Conservation (phyloP, 176 grass and related monocot species). For the Triticum timopheevii region DNA sequence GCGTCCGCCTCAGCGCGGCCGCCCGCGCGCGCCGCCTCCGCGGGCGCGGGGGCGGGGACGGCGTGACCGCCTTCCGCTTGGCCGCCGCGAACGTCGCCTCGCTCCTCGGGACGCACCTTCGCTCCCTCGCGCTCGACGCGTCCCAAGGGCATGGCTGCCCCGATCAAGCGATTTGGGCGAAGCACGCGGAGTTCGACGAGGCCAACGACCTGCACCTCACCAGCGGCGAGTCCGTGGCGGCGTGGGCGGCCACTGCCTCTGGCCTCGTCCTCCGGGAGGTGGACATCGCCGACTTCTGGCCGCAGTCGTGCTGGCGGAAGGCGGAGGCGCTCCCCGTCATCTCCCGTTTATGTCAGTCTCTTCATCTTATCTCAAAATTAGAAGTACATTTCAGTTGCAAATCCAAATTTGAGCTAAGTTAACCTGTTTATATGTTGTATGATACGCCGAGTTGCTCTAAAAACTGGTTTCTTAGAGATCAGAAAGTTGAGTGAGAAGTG, state of each 20-base stretch:
- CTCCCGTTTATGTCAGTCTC: slow-evolving; percentile 54
- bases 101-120: slow-evolving; percentile 37
- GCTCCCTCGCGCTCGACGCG: slow-evolving; percentile 48
- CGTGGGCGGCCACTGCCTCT: slow-evolving; percentile 42
- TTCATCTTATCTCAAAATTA: not conserved
- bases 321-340: slow-evolving; percentile 62
- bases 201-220: slow-evolving; percentile 70
- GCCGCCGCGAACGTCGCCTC: slow-evolving; percentile 44
- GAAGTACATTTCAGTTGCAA: not conserved
- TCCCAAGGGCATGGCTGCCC: slow-evolving; percentile 21
- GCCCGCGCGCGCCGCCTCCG: slow-evolving; percentile 36
- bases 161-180: slow-evolving; percentile 36
- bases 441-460: not conserved
- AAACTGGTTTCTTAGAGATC: not conserved
- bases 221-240: slow-evolving; percentile 35
- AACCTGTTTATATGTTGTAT: not conserved
- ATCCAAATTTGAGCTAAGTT: not conserved
- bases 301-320: slow-evolving; percentile 75
- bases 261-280: slow-evolving; percentile 40
- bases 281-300: slow-evolving; percentile 62
- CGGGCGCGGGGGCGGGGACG: not conserved
- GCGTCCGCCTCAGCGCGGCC: slow-evolving; percentile 38
- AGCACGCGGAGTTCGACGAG: slow-evolving; percentile 52
- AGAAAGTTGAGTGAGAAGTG: not conserved
- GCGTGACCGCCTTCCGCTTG: slow-evolving; percentile 21